Conservation (phyloP, 2,329 filamentous ascomycete species). For the Helotiales sp. region DNA sequence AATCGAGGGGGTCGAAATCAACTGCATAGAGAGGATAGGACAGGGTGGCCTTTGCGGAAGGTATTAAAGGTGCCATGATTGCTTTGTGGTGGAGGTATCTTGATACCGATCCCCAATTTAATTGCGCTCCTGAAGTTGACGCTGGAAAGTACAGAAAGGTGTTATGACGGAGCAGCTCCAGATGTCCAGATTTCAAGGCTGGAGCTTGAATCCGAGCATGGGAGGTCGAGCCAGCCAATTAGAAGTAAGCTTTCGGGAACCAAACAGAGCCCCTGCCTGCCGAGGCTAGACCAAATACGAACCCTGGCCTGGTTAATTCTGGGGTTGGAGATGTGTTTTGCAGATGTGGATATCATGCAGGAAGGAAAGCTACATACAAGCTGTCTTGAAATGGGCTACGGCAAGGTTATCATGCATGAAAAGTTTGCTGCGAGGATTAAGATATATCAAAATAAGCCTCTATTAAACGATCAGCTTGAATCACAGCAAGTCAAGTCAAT, state of each 20-base stretch:
- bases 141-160: conserved; percentile 5
- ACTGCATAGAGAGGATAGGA: conserved; percentile 86
- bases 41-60: conserved; percentile 53
- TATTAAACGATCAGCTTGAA: neutral
- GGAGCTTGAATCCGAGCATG: conserved; percentile 12
- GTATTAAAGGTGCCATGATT: conserved; percentile 41
- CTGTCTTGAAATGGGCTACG: neutral
- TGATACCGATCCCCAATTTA: neutral
- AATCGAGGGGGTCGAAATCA: conserved; percentile 84
- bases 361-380: neutral
- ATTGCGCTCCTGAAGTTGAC: neutral
- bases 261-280: conserved; percentile 2
- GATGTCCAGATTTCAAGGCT: conserved; percentile 8
- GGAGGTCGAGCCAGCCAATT: conserved; percentile 11
- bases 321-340: conserved; percentile 6
- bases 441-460: neutral
- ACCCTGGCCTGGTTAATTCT: conserved; percentile 14
- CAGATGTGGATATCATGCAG: conserved; percentile 12
- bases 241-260: conserved; percentile 1
- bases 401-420: neutral
- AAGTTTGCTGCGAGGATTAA: neutral
- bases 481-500: neutral
- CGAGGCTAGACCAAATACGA: conserved; percentile 18
- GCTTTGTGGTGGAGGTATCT: neutral
- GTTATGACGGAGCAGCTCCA: conserved; percentile 5